Conservation (phyloP, 768 basidiomycete genomes). For the Cyclocybe cylindracea region DNA sequence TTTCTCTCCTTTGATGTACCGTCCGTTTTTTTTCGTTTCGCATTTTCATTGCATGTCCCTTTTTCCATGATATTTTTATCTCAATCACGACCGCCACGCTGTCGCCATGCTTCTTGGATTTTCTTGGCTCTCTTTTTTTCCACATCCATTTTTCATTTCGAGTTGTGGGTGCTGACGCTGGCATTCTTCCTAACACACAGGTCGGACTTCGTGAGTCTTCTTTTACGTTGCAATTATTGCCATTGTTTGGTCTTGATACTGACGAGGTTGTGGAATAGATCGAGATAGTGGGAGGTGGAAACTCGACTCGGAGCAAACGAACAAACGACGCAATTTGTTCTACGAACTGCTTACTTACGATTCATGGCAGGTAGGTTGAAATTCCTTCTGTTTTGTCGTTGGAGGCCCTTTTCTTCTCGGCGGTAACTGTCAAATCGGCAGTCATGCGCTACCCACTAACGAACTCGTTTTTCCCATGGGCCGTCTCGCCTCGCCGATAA, state of each 20-base stretch:
- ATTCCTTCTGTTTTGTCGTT: neutral
- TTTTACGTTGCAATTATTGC: neutral
- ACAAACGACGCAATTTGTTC: conserved; percentile 58
- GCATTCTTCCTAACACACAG: conserved; percentile 32
- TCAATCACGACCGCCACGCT: too few species aligned
- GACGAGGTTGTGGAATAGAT: conserved; percentile 37
- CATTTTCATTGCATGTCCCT: neutral
- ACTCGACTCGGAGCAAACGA: conserved; percentile 53
- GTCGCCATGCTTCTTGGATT: too few species aligned
- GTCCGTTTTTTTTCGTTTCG: conserved; percentile 1
- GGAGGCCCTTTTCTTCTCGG: neutral
- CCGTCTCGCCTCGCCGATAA: neutral
- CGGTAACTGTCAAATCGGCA: too few species aligned
- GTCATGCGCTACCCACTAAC: too few species aligned
- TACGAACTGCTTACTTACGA: conserved; percentile 72
- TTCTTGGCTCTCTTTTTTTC: neutral
- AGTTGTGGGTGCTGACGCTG: conserved; percentile 12
- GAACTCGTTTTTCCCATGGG: too few species aligned
- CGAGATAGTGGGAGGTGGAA: conserved; percentile 71
- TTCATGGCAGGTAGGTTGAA: conserved; percentile 60
- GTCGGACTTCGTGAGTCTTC: conserved; percentile 65
- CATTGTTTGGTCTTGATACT: conserved; percentile 4
- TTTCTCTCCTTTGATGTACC: conserved; percentile 10
- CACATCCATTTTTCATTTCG: conserved; percentile 1
- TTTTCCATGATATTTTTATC: neutral